Base-by-base conservation (phyloP, 2,329 filamentous ascomycete genomes). In the Calonectria ilicicola region DNA sequence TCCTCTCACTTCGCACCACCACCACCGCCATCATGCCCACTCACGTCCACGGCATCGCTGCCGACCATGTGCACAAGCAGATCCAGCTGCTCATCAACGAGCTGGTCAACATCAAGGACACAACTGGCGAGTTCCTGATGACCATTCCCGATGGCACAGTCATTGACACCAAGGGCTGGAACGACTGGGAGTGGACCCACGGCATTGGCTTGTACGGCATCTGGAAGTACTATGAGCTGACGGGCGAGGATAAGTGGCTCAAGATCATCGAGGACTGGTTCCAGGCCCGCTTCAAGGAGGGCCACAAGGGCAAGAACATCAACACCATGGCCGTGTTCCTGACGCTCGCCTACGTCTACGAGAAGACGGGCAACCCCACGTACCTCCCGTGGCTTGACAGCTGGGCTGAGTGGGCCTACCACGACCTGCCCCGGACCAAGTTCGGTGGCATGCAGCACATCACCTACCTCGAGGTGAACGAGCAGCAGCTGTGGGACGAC, bases 111-210 rank as follows among this genome's bases (percentile, higher is more conserved):
- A 95, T 96, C 84, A 91, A 91, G 79, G 94, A 96, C 84, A 89
- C 88, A 46, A 94, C 92, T 0, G 94, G 94, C 63, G 88, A 94
- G 79, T 96, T 95, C 82, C 87, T 96, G 27, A 86, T 95, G 72
- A 91, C 87, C 23, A 88, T 96, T 42, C 87, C 89, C 2, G 93
- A 96, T 78, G 94, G 94, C 70, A 90, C 93, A 42, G 87, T 95
- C 63, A 95, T 96, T 80, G 94, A 96, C 83, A 95, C 94, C 70
- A 96, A 96, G 83, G 93, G 93, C 70, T 96, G 94, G 94, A 89
- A 93, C 75, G 92, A 92, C 80, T 96, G 94, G 94, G 93, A 95
- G 84, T 95, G 93, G 93, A 95, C 93, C 1, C 93, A 95, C 82
- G 93, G 94, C 51, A 91, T 95, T 79, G 94, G 94, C 6, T 90